Evolutionary conservation across 768 basidiomycete genomes (phyloP), one percentile per base, ranked within the genome.

Genomic region (Calocera viscosa): DNA sequence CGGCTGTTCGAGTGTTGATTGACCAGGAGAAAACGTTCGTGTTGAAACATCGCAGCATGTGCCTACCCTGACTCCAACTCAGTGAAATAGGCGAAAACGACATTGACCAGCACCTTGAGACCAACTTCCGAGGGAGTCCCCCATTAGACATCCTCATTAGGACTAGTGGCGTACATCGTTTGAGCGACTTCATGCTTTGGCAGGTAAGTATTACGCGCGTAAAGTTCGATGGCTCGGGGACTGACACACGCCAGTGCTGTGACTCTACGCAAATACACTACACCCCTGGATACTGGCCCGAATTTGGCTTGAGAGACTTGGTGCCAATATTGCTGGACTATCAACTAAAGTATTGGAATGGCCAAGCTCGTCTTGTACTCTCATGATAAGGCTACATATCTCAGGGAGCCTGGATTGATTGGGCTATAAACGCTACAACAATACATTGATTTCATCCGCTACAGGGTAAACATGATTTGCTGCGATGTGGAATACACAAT

Each of bases 101-200:
- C 64, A 83, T 94, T 68, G 82, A 87, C 30, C 76, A 79, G 1
- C 82, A 86, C 64, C 77, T 95, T 0, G 83, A 88, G 76, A 90
- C 88, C 0, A 78, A 82, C 0, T 77, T 79, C 30, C 84, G 75
- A 14, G 85, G 82, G 22, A 89, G 86, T 71, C 90, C 89, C 14
- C 90, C 91, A 12, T 79, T 96, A 0, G 95, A 98, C 72, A 83
- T 99, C 60, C 82, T 98, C 64, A 80, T 99, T 24, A 84, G 96
- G 43, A 96, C 94, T 0, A 93, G 91, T 64, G 92, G 94, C 12
- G 96, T 95, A 3, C 87, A 84, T 67, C 82, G 93, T 2, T 77
- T 96, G 26, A 92, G 90, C 72, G 92, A 96, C 71, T 99, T 86
- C 73, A 75, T 97, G 74, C 83, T 94, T 17, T 99, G 95, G 96